Percentiles rank a stretch among this genome's conserved stretches.
These are phyloP conservation scores for Salix exigua DNA, from an alignment of 345 rosid genomes.

Conservation along the genomic window DNA sequence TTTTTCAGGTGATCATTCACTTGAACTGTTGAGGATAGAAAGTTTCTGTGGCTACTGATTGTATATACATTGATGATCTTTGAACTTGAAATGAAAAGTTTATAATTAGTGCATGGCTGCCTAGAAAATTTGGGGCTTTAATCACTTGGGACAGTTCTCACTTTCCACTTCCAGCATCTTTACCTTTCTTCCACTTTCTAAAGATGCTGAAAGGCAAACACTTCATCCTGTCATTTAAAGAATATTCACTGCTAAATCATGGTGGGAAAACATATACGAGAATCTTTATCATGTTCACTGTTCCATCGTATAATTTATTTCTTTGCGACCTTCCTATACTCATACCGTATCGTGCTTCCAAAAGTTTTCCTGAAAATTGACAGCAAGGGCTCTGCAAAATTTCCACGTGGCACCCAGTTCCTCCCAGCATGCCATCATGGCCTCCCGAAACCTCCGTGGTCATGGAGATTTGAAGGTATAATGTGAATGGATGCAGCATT, in stretches of 20 bases:
- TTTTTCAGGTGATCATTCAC: background rate
- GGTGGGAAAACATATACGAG: background rate
- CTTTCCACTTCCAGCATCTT: background rate
- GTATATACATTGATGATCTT: background rate
- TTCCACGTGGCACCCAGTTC: background rate
- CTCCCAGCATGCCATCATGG: background rate
- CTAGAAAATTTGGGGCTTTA: background rate
- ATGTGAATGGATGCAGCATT: background rate
- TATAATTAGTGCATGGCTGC: background rate
- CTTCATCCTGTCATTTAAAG: background rate
- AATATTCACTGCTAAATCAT: conserved; percentile 17
- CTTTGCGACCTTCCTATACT: background rate
- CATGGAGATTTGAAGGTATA: background rate
- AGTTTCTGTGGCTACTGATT: background rate
- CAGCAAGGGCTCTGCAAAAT: background rate
- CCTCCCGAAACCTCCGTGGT: background rate
- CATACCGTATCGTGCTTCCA: background rate
- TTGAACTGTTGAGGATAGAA: background rate
- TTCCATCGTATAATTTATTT: background rate
- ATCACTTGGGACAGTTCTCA: background rate
- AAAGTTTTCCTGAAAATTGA: background rate
- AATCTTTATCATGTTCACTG: background rate
- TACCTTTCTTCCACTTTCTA: conserved; percentile 4
- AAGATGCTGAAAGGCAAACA: conserved; percentile 13
- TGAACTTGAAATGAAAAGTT: background rate